Percentiles rank a stretch among this genome's conserved stretches.
phyloP scores from a whole-genome alignment of 2,329 filamentous ascomycete genomes.

The Lizonia empirigonia region DNA sequence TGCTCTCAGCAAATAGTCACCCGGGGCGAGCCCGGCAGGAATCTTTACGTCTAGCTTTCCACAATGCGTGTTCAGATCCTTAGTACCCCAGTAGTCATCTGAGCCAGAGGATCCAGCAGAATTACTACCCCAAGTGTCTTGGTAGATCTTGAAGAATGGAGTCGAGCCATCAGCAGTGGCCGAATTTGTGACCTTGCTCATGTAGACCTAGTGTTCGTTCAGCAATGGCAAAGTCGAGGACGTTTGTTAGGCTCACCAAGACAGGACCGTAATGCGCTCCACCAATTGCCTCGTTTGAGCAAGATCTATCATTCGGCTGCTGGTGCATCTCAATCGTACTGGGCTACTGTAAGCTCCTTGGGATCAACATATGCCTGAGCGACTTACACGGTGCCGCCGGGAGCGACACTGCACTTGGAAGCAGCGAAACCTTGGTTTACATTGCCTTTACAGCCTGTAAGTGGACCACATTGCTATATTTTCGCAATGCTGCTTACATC shows the following conservation, averaged over 20 bases:
- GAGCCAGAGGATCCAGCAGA: constrained; percentile 48
- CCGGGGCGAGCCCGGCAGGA: constrained; percentile 58
- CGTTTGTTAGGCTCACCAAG: constrained; percentile 46
- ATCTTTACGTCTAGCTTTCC: constrained; percentile 59
- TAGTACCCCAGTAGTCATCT: constrained; percentile 57
- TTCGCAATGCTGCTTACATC: constrained; percentile 47
- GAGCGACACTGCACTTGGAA: constrained; percentile 54
- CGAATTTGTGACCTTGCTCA: constrained; percentile 51
- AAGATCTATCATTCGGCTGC: constrained; percentile 61
- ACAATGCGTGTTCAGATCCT: constrained; percentile 54
- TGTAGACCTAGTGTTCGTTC: constrained; percentile 39
- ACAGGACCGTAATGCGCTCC: constrained; percentile 55
- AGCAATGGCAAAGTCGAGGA: not conserved
- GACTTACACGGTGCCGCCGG: constrained; percentile 49
- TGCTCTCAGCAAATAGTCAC: constrained; percentile 59
- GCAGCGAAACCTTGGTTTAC: constrained; percentile 33
- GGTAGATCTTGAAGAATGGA: constrained; percentile 64
- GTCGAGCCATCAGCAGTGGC: constrained; percentile 58
- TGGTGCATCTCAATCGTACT: constrained; percentile 52
- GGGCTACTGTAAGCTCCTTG: not conserved
- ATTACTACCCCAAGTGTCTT: constrained; percentile 58
- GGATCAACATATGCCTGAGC: too few relatives aligned
- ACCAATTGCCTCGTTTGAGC: constrained; percentile 48
- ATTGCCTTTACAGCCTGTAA: constrained; percentile 22
- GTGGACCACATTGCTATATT: not conserved